Percentiles rank a stretch among this genome's conserved stretches.
phyloP scores from a whole-genome alignment of 176 grass and related monocot genomes.

The Hordeum marinum region DNA sequence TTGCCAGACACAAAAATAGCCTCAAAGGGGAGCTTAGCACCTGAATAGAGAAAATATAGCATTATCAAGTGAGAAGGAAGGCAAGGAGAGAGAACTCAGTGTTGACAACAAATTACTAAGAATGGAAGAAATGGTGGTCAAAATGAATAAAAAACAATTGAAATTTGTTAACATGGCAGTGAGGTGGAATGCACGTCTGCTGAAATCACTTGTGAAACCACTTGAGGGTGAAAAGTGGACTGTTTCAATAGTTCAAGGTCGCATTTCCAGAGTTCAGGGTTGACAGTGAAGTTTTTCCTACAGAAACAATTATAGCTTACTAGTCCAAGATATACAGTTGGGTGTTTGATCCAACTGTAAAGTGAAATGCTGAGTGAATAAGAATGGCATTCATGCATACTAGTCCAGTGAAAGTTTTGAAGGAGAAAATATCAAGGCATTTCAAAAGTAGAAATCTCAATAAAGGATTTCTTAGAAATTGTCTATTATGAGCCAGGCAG shows the following conservation, averaged over 20 bases:
- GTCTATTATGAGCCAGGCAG: not conserved
- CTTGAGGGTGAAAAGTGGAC: not conserved
- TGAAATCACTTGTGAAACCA: not conserved
- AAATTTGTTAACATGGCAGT: not conserved
- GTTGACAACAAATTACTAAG: not conserved
- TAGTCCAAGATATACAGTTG: not conserved
- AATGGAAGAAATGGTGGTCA: not conserved
- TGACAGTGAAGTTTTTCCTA: not conserved
- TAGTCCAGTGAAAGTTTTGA: not conserved
- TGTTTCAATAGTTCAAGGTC: not conserved
- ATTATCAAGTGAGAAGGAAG: not conserved
- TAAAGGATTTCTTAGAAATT: slow-evolving; percentile 16
- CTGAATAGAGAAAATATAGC: slow-evolving; percentile 34
- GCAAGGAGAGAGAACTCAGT: not conserved
- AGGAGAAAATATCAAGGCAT: slow-evolving; percentile 10
- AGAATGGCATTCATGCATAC: slow-evolving; percentile 2
- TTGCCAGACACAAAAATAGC: slow-evolving; percentile 74
- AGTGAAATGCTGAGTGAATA: not conserved
- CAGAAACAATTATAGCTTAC: not conserved
- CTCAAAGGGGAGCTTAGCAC: slow-evolving; percentile 79
- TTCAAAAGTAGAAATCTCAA: not conserved
- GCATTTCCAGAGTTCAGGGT: not conserved
- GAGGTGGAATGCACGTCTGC: not conserved
- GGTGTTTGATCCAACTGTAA: not conserved
- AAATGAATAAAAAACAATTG: not conserved